Conservation (phyloP, 352 stramenopile species). For the Phytophthora fragariae region DNA sequence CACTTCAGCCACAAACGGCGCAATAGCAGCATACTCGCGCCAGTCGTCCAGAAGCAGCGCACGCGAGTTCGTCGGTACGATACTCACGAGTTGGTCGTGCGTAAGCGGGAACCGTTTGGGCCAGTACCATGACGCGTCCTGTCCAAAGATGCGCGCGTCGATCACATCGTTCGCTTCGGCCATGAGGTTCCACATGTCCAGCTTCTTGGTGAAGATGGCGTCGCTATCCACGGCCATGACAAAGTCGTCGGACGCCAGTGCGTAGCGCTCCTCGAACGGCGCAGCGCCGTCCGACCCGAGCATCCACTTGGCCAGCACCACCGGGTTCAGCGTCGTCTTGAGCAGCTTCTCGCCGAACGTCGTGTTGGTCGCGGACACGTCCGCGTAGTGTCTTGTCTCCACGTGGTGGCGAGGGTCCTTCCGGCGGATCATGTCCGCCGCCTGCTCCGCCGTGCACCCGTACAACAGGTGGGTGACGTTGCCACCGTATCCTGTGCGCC, state of each 20-base stretch:
- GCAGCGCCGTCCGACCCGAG: slow-evolving; percentile 29
- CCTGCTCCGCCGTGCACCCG: slow-evolving; percentile 59
- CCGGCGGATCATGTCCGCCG: slow-evolving; percentile 42
- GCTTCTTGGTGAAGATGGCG: slow-evolving; percentile 82
- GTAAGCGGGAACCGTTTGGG: slow-evolving; percentile 57
- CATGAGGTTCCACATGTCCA: slow-evolving; percentile 79
- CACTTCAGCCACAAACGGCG: slow-evolving; percentile 75
- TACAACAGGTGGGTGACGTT: slow-evolving; percentile 81
- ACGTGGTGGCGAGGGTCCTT: slow-evolving; percentile 66
- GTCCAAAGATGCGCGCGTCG: slow-evolving; percentile 67
- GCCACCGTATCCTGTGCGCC: slow-evolving; percentile 55
- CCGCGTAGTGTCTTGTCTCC: slow-evolving; percentile 51
- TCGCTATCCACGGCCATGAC: slow-evolving; percentile 85
- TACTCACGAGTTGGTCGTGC: slow-evolving; percentile 37
- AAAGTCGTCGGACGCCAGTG: slow-evolving; percentile 61
- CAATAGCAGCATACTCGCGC: slow-evolving; percentile 76
- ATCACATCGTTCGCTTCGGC: slow-evolving; percentile 71
- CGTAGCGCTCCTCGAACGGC: slow-evolving; percentile 44
- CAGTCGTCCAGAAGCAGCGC: slow-evolving; percentile 64
- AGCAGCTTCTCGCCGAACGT: slow-evolving; percentile 69
- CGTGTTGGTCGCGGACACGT: slow-evolving; percentile 37
- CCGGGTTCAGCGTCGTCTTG: slow-evolving; percentile 68
- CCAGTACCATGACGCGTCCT: slow-evolving; percentile 87
- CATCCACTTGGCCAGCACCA: slow-evolving; percentile 69
- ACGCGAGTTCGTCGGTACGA: slow-evolving; percentile 55